Conservation (phyloP, 2,329 filamentous ascomycete genomes). For the Fusarium succisae region DNA sequence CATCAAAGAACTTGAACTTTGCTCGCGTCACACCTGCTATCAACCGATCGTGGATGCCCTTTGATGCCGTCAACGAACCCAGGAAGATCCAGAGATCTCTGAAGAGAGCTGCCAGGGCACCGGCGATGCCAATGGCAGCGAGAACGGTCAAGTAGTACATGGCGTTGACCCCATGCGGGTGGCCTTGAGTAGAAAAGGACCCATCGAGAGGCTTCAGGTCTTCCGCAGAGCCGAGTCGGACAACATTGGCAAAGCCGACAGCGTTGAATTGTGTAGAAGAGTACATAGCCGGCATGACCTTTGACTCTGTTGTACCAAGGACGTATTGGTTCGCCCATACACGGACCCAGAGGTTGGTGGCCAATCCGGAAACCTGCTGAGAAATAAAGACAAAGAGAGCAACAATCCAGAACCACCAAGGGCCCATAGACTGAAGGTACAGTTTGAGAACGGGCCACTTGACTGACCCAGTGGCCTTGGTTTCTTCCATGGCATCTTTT, state of each 20-base stretch:
- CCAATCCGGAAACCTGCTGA: slow-evolving; percentile 87
- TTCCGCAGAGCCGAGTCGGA: slow-evolving; percentile 48
- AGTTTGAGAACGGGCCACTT: slow-evolving; percentile 87
- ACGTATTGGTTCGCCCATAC: slow-evolving; percentile 94
- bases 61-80: slow-evolving; percentile 89
- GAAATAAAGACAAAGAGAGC: slow-evolving; percentile 78
- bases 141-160: slow-evolving; percentile 87
- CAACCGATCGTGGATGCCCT: slow-evolving; percentile 80
- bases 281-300: slow-evolving; percentile 36
- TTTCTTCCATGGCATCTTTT: slow-evolving; percentile 72
- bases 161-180: slow-evolving; percentile 71
- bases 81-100: slow-evolving; percentile 91
- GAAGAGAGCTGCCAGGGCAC: slow-evolving; percentile 82
- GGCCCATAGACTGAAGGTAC: slow-evolving; percentile 92
- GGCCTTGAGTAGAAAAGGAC: neutral
- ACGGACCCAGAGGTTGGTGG: slow-evolving; percentile 93
- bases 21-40: slow-evolving; percentile 84
- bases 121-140: slow-evolving; percentile 78
- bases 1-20: slow-evolving; percentile 97
- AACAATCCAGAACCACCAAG: slow-evolving; percentile 92
- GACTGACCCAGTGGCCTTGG: slow-evolving; percentile 85
- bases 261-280: slow-evolving; percentile 43
- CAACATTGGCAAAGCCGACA: slow-evolving; percentile 50
- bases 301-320: slow-evolving; percentile 39
- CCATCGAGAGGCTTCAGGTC: slow-evolving; percentile 1